Percentiles rank a stretch among this genome's conserved stretches.
These are phyloP conservation scores for Phyllosticta citribraziliensis DNA, from an alignment of 2,329 filamentous ascomycete genomes.

Conservation along the genomic window DNA sequence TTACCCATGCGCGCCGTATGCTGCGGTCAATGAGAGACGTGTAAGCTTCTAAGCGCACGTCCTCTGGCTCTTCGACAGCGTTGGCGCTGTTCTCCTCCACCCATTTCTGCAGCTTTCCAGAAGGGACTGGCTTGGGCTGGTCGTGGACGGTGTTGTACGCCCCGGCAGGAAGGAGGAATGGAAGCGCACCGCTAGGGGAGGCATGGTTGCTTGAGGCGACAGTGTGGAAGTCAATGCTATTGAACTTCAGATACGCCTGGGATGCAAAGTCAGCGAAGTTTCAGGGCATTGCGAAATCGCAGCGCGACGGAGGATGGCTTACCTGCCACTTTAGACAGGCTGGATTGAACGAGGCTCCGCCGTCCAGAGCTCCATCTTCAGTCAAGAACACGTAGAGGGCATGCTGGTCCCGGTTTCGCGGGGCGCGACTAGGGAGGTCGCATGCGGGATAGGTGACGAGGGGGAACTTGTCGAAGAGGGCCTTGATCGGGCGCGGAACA, in stretches of 20 bases:
- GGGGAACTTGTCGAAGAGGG: slow-evolving; percentile 77
- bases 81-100: slow-evolving; percentile 36
- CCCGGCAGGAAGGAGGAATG: slow-evolving; percentile 61
- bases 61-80: slow-evolving; percentile 36
- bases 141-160: slow-evolving; percentile 18
- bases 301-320: background rate
- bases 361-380: slow-evolving; percentile 48
- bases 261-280: slow-evolving; percentile 1
- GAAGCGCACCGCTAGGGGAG: slow-evolving; percentile 77
- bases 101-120: slow-evolving; percentile 62
- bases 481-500: slow-evolving; percentile 66
- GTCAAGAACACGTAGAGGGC: slow-evolving; percentile 70
- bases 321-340: slow-evolving; percentile 96
- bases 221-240: slow-evolving; percentile 55
- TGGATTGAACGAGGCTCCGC: slow-evolving; percentile 76
- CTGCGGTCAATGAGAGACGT: slow-evolving; percentile 63
- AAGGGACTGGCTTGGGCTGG: slow-evolving; percentile 40
- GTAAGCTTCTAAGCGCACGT: slow-evolving; percentile 62
- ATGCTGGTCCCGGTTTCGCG: slow-evolving; percentile 37
- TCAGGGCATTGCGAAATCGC: background rate
- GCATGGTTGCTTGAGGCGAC: slow-evolving; percentile 82
- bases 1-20: slow-evolving; percentile 78
- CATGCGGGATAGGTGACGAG: slow-evolving; percentile 67
- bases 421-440: slow-evolving; percentile 56
- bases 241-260: slow-evolving; percentile 78